Evolutionary conservation across 495 filamentous ascomycete species (phyloP).

Genomic region (Oleoguttula mirabilis): DNA sequence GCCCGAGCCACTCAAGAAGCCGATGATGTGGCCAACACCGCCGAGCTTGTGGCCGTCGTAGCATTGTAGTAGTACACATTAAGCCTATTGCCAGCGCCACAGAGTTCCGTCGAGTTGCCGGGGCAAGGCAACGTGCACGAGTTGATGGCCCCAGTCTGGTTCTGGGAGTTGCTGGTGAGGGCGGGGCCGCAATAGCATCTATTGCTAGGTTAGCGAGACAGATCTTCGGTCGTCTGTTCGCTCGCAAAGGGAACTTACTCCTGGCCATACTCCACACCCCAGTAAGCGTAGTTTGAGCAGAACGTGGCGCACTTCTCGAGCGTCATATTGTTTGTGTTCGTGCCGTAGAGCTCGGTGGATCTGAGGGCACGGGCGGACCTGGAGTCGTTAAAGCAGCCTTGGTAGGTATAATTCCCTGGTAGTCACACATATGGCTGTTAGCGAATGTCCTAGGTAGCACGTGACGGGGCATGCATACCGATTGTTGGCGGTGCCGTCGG

Average conservation of each 20-base stretch:
- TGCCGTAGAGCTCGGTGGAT: neutral
- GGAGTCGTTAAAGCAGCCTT: neutral
- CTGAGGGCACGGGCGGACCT: neutral
- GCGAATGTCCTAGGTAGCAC: too few relatives aligned
- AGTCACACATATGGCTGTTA: too few relatives aligned
- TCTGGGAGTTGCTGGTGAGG: neutral
- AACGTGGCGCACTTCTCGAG: slow-evolving; percentile 14
- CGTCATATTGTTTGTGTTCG: slow-evolving; percentile 5
- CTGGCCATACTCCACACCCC: slow-evolving; percentile 36
- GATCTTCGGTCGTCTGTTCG: neutral
- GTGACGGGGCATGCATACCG: too few relatives aligned
- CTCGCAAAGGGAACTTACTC: slow-evolving; percentile 27
- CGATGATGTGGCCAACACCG: too few relatives aligned
- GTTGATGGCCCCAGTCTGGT: neutral
- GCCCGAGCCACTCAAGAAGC: too few relatives aligned
- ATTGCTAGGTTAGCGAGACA: neutral
- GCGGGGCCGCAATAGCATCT: slow-evolving; percentile 19
- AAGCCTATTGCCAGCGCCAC: slow-evolving; percentile 6
- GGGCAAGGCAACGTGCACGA: slow-evolving; percentile 13
- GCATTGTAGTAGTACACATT: neutral
- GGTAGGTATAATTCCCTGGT: neutral
- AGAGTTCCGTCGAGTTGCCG: slow-evolving; percentile 12
- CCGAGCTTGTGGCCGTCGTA: too few relatives aligned
- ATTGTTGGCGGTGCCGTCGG: neutral
- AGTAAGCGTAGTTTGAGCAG: slow-evolving; percentile 30